Evolutionary conservation across 2,329 filamentous ascomycete species (phyloP).

Genomic region (Calonectria naviculata): DNA sequence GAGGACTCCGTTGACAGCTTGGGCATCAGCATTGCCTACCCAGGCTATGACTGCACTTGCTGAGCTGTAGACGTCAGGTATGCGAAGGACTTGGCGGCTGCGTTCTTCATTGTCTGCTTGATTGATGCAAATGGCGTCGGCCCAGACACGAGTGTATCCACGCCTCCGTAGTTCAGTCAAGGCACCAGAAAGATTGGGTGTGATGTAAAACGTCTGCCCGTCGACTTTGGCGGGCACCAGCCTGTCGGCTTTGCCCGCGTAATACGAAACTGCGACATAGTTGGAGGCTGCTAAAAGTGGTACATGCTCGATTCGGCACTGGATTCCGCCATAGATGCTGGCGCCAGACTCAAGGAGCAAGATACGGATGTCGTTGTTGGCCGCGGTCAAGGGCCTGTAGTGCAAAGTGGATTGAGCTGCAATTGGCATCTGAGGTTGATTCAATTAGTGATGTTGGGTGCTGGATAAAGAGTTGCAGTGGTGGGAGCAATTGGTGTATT

Average conservation of each 20-base stretch:
- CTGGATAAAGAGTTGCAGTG: not conserved
- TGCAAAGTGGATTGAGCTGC: not conserved
- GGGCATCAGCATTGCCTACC: not conserved
- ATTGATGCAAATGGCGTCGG: not conserved
- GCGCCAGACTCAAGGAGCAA: not conserved
- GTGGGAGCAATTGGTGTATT: not conserved
- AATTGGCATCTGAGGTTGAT: not conserved
- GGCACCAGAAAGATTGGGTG: not conserved
- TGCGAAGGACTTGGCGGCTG: not conserved
- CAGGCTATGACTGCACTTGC: not conserved
- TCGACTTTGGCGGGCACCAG: not conserved
- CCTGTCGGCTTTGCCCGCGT: not conserved
- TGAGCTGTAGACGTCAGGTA: not conserved
- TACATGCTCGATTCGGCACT: conserved; percentile 2
- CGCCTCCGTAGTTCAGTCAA: not conserved
- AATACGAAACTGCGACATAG: conserved; percentile 4
- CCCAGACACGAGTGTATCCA: not conserved
- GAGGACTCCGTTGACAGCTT: not conserved
- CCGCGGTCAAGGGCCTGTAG: not conserved
- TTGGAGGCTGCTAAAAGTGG: not conserved
- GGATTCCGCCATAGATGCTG: not conserved
- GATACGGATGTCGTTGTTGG: not conserved
- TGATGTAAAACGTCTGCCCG: not conserved
- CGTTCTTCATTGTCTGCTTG: not conserved
- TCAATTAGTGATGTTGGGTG: not conserved